These are phyloP conservation scores for Heliamphora pulchella DNA, from an alignment of 179 eudicot genomes.

Conservation along the genomic window DNA sequence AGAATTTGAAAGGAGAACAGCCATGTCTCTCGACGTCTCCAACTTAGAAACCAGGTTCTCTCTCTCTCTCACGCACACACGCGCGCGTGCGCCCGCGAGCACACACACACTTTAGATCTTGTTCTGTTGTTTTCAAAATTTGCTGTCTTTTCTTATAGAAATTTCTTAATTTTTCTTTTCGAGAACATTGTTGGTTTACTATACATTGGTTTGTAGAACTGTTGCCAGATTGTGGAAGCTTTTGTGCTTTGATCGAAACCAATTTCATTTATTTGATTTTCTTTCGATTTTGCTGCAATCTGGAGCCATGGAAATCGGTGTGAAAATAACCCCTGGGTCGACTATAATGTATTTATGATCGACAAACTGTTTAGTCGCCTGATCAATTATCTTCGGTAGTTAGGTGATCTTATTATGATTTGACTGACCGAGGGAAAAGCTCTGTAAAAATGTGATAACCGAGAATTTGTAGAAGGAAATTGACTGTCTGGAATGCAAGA, in stretches of 20 bases:
- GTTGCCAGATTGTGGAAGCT: not conserved
- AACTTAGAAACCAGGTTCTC: slow-evolving; percentile 8
- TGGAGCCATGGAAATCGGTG: not conserved
- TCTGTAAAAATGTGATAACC: too few species aligned
- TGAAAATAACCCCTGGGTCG: not conserved
- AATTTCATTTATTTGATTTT: not conserved
- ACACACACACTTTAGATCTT: too few species aligned
- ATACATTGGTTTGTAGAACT: not conserved
- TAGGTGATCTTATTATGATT: not conserved
- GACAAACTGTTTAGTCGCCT: not conserved
- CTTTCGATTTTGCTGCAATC: not conserved
- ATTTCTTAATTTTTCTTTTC: not conserved
- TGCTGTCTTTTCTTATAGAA: not conserved
- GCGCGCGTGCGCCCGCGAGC: too few species aligned
- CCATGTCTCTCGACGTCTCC: not conserved
- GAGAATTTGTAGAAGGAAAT: too few species aligned
- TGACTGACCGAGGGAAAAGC: too few species aligned
- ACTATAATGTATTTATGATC: not conserved
- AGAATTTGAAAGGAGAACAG: not conserved
- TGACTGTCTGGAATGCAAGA: too few species aligned
- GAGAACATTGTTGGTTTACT: not conserved
- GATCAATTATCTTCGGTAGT: not conserved
- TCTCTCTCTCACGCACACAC: not conserved
- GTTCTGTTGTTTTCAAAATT: not conserved
- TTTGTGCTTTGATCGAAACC: not conserved